These are phyloP conservation scores for Hypoxylon sp. DNA, from an alignment of 2,329 filamentous ascomycete genomes.

Conservation along the genomic window DNA sequence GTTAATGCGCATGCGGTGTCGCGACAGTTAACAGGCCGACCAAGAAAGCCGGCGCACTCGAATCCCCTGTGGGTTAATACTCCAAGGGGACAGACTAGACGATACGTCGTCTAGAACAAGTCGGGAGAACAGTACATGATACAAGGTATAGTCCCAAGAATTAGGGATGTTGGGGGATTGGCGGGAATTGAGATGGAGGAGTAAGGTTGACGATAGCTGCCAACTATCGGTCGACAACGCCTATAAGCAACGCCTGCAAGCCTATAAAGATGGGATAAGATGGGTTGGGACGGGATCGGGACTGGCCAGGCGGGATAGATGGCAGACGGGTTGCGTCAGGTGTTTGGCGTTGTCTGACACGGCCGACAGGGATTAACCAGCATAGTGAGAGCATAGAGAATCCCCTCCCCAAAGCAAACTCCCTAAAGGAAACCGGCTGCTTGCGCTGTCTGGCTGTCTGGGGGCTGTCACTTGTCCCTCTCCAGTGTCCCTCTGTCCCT, in stretches of 20 bases:
- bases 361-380: slow-evolving; percentile 22
- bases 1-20: slow-evolving; percentile 10
- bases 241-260: no score
- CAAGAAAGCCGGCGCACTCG: slow-evolving; percentile 20
- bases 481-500: no score
- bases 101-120: slow-evolving; percentile 39
- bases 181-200: slow-evolving; percentile 5
- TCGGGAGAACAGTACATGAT: slow-evolving; percentile 39
- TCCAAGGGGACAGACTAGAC: slow-evolving; percentile 38
- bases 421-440: slow-evolving; percentile 15
- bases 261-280: slow-evolving; percentile 21
- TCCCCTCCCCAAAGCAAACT: not conserved
- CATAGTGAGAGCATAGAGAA: not conserved
- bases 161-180: no score
- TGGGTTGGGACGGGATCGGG: slow-evolving; percentile 29
- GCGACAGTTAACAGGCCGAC: slow-evolving; percentile 13
- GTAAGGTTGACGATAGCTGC: no score
- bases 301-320: no score
- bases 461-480: no score
- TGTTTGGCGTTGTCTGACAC: slow-evolving; percentile 34
- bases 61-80: slow-evolving; percentile 33
- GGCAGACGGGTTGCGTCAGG: no score
- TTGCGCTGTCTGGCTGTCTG: no score
- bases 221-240: no score
- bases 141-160: slow-evolving; percentile 19